Evolutionary conservation across 2,329 filamentous ascomycete species (phyloP), one percentile per base, ranked within the genome.

Genomic region (Sphaerulina musiva): DNA sequence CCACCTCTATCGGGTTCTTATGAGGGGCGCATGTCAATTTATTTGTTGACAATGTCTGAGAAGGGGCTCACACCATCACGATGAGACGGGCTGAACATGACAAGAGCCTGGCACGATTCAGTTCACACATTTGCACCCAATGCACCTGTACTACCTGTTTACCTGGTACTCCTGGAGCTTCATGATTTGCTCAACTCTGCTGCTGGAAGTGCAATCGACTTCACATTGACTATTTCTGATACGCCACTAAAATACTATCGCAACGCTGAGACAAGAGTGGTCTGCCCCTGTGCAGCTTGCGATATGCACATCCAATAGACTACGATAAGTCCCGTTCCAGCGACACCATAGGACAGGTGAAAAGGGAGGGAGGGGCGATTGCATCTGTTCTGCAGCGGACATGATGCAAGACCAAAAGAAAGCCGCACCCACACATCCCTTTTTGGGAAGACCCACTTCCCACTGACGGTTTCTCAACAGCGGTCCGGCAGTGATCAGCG

Each of bases 401-500:
- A 29, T 29, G 5, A 29, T 29, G 5, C 26, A 29, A 29, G 26
- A 29, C 26, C 26, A 29, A 29, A 23, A 23, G 40, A 42, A 42
- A 42, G 14, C 39, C 7, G 12, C 39, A 41, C 8, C 41, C 41
- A 44, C 3, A 8, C 40, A 40, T 51, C 41, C 48, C 17, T 11
- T 44, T 38, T 34, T 44, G 39, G 29, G 20, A 50, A 42, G 40
- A n/a, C 40, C n/a, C 40, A 20, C 17, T 26, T 29, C 4, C 14
- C 2, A 23, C 41, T 20, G 6, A 26, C 48, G 39, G 48, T 51
- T 51, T 42, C 48, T 51, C 48, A 51, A 51, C 48, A 38, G 45
- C 40, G 29, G 40, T 17, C 17, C 34, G 31, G 42, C 34, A 34
- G 26, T 46, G 48, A 45, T 36, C 40, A 46, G 14, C 40, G 26